Conservation (phyloP, 371 early-diverging fungal genomes). For the Capniomyces stellatus region DNA sequence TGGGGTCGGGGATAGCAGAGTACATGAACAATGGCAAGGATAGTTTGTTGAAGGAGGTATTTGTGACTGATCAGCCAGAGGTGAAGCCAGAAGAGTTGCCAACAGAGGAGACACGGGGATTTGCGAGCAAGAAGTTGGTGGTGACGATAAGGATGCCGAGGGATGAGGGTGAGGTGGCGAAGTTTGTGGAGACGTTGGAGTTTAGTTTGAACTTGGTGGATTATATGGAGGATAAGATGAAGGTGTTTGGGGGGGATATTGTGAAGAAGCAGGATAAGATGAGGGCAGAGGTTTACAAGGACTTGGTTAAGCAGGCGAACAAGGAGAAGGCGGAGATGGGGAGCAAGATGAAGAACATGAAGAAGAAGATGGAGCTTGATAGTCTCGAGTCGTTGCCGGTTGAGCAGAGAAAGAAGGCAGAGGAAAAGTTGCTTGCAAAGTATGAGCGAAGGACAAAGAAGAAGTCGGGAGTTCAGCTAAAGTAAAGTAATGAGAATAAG, state of each 20-base stretch:
- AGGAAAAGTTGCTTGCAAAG: conserved; percentile 47
- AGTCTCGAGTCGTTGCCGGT: conserved; percentile 49
- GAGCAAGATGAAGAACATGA: conserved; percentile 33
- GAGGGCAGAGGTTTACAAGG: conserved; percentile 23
- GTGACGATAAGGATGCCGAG: too few relatives aligned
- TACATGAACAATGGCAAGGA: conserved; percentile 4
- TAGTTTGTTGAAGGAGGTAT: conserved; percentile 15
- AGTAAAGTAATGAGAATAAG: too few relatives aligned
- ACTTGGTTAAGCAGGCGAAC: conserved; percentile 16
- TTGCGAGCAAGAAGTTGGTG: too few relatives aligned
- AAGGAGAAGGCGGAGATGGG: conserved; percentile 19
- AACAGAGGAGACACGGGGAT: too few relatives aligned
- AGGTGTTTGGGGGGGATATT: conserved; percentile 14
- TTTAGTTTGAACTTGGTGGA: conserved; percentile 21
- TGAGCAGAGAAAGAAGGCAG: conserved; percentile 54
- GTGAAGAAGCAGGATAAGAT: conserved; percentile 14
- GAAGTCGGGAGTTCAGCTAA: too few relatives aligned
- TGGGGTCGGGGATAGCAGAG: conserved; percentile 10
- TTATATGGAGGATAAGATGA: conserved; percentile 11
- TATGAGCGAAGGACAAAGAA: conserved; percentile 38
- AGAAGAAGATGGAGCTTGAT: conserved; percentile 69
- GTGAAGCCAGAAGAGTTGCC: conserved; percentile 19
- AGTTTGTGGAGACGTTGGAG: conserved; percentile 11
- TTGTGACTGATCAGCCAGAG: conserved; percentile 15
- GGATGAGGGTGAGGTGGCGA: too few relatives aligned